phyloP scores from a whole-genome alignment of 305 asterid species.

The Fraxinus paxiana region DNA sequence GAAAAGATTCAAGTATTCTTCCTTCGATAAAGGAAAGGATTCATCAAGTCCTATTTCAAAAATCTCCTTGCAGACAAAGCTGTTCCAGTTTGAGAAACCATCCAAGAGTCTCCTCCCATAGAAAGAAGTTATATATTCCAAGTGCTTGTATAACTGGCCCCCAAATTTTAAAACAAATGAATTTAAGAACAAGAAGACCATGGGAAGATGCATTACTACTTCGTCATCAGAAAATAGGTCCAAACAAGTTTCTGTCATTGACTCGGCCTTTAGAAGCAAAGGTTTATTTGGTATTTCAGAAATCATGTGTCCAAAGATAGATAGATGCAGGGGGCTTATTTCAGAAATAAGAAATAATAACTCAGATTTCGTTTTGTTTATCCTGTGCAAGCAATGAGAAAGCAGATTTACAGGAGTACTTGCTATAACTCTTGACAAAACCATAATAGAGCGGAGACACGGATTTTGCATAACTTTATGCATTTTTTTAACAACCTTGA shows the following conservation, averaged over 20 bases:
- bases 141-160: slow-evolving; percentile 36
- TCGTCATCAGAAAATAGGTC: slow-evolving; percentile 48
- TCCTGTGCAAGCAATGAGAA: slow-evolving; percentile 54
- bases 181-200: slow-evolving; percentile 47
- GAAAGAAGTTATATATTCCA: slow-evolving; percentile 38
- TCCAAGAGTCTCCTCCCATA: slow-evolving; percentile 51
- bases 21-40: slow-evolving; percentile 40
- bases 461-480: slow-evolving; percentile 38
- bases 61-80: slow-evolving; percentile 38
- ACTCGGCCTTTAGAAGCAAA: slow-evolving; percentile 26
- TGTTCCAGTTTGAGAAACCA: slow-evolving; percentile 65
- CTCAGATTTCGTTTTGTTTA: slow-evolving; percentile 54
- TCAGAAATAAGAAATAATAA: slow-evolving; percentile 54
- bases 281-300: slow-evolving; percentile 44
- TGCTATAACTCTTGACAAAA: slow-evolving; percentile 55
- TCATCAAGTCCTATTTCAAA: slow-evolving; percentile 46
- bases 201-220: slow-evolving; percentile 69
- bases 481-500: slow-evolving; percentile 49
- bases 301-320: slow-evolving; percentile 55
- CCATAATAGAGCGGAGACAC: slow-evolving; percentile 45
- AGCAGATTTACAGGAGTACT: slow-evolving; percentile 48
- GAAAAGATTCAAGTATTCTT: slow-evolving; percentile 47
- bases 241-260: slow-evolving; percentile 30
- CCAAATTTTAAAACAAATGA: slow-evolving; percentile 43
- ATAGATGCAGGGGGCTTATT: slow-evolving; percentile 63